Evolutionary conservation across 139 green algal genomes (phyloP).

Genomic region (Choricystis sp.): DNA sequence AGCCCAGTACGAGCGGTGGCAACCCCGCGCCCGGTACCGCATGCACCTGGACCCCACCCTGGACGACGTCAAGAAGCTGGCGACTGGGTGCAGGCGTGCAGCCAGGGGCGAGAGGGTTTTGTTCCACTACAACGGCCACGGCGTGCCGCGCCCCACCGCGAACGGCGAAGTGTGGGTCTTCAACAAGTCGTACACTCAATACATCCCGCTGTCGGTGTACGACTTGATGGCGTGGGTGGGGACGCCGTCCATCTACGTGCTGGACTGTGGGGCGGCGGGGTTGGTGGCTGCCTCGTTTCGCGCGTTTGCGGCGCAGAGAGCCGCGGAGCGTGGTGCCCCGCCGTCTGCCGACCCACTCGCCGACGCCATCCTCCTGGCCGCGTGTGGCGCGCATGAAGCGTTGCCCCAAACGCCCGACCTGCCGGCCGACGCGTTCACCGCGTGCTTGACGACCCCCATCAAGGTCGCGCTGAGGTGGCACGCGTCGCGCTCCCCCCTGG

Average conservation of each 20-base stretch:
- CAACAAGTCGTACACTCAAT: constrained; percentile 95
- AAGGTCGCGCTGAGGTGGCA: constrained; percentile 88
- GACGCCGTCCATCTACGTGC: constrained; percentile 88
- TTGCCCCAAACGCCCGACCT: constrained; percentile 82
- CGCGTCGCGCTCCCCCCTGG: constrained; percentile 22
- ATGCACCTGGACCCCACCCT: constrained; percentile 91
- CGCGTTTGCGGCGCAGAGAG: constrained; percentile 29
- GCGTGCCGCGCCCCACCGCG: constrained; percentile 84
- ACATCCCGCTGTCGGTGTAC: constrained; percentile 96
- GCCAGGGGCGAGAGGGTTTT: constrained; percentile 91
- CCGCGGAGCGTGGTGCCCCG: constrained; percentile 1
- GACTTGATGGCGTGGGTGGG: constrained; percentile 88
- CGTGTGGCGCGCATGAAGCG: constrained; percentile 70
- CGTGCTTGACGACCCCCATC: constrained; percentile 96
- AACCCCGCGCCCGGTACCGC: constrained; percentile 91
- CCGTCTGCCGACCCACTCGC: constrained; percentile 15
- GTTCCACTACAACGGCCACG: constrained; percentile 99
- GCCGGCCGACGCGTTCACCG: constrained; percentile 91
- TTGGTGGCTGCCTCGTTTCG: constrained; percentile 76
- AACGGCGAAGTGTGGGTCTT: constrained; percentile 98
- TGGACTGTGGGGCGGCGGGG: constrained; percentile 89
- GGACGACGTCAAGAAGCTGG: constrained; percentile 96
- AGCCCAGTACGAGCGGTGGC: constrained; percentile 97
- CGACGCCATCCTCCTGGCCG: constrained; percentile 82
- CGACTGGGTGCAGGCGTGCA: constrained; percentile 50